Conservation (phyloP, 345 rosid species). For the Nephelium lappaceum region DNA sequence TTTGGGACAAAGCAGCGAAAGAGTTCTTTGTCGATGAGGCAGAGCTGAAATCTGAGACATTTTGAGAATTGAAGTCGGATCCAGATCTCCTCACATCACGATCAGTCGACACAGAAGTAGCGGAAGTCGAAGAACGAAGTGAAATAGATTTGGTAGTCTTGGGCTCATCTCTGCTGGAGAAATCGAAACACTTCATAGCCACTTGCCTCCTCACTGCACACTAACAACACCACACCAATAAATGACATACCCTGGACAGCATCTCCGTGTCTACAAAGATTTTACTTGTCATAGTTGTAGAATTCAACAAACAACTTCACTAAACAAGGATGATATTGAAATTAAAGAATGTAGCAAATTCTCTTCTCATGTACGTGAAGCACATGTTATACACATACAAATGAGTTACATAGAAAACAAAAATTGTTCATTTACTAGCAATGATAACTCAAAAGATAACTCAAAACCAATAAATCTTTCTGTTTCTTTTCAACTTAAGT, state of each 20-base stretch:
- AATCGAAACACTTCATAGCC: constrained; percentile 76
- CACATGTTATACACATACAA: neutral
- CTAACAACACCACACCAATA: constrained; percentile 4
- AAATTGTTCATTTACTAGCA: neutral
- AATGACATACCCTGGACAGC: neutral
- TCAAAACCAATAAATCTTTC: neutral
- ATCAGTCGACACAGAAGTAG: constrained; percentile 53
- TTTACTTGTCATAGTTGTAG: neutral
- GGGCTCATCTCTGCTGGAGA: constrained; percentile 45
- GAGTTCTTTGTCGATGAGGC: constrained; percentile 62
- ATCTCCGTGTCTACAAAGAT: neutral
- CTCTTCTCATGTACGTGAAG: neutral
- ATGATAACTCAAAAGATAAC: neutral
- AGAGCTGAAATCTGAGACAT: constrained; percentile 67
- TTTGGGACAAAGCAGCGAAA: constrained; percentile 64
- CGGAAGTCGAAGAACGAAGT: constrained; percentile 36
- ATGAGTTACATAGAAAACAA: neutral
- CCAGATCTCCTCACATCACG: constrained; percentile 56
- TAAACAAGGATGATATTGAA: neutral
- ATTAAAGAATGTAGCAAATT: neutral
- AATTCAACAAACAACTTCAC: neutral
- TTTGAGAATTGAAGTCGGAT: constrained; percentile 70
- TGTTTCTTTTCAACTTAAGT: neutral
- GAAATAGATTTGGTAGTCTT: constrained; percentile 55
- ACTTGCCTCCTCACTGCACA: constrained; percentile 37